phyloP scores from a whole-genome alignment of 108 stramenopile genomes.

The Aurantiochytrium sp. region DNA sequence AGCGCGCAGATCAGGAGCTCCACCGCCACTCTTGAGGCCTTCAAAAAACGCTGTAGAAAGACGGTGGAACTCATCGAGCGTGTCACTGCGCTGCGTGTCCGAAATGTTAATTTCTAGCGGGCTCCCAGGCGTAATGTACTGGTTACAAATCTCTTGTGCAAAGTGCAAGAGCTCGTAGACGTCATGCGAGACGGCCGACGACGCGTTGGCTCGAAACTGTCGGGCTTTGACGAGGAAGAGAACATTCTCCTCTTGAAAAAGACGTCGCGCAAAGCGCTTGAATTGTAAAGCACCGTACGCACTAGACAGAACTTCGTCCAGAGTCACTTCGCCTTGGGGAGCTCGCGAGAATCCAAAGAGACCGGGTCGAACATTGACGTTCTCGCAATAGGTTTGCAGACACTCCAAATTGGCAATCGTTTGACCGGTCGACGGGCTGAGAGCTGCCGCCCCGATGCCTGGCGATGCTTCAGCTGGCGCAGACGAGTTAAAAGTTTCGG shows the following conservation, averaged over 20 bases:
- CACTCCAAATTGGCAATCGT: background rate
- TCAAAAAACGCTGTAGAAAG: background rate
- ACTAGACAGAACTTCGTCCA: background rate
- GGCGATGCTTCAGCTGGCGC: background rate
- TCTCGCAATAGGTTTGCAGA: background rate
- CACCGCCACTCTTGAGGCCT: background rate
- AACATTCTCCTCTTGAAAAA: background rate
- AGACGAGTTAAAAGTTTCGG: background rate
- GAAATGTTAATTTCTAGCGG: constrained; percentile 8
- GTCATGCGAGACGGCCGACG: background rate
- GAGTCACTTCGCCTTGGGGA: background rate
- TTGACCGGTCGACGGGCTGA: background rate
- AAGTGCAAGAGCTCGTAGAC: background rate
- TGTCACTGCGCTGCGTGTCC: background rate
- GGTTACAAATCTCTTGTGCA: background rate
- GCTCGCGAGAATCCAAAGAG: background rate
- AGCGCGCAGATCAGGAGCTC: background rate
- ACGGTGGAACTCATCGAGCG: background rate
- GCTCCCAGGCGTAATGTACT: background rate
- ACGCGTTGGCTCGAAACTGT: background rate
- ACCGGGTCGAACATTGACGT: background rate
- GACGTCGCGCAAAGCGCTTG: background rate
- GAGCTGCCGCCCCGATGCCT: background rate
- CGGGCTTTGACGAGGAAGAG: background rate
- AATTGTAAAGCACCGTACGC: background rate